A percentile compares a stretch with the other conserved stretches of the same genome.
phyloP scores from a whole-genome alignment of 306 rosid species.

The Fragaria nilgerrensis region DNA sequence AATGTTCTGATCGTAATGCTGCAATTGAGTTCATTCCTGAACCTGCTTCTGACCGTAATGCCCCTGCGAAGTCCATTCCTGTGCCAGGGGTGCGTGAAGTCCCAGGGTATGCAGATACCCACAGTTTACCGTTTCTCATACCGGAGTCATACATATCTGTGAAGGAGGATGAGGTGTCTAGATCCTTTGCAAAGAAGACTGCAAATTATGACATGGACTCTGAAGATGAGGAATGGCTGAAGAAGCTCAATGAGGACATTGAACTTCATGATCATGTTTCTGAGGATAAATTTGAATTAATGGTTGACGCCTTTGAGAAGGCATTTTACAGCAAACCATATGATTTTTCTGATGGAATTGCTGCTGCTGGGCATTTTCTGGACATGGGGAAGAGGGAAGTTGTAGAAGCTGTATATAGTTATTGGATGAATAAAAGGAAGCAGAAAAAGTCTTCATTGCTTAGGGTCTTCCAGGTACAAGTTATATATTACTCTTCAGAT shows the following conservation, averaged over 20 bases:
- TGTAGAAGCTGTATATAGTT: conserved; percentile 48
- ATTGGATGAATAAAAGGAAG: conserved; percentile 73
- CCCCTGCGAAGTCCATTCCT: conserved; percentile 44
- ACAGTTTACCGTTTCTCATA: conserved; percentile 33
- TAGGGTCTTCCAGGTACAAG: conserved; percentile 71
- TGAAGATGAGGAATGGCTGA: conserved; percentile 77
- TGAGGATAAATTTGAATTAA: conserved; percentile 58
- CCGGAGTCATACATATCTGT: conserved; percentile 54
- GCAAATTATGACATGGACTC: conserved; percentile 81
- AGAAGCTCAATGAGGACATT: conserved; percentile 39
- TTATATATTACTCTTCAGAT: conserved; percentile 21
- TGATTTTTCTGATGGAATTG: conserved; percentile 45
- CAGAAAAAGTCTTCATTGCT: conserved; percentile 42
- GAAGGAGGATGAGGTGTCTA: conserved; percentile 53
- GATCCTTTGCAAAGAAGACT: conserved; percentile 49
- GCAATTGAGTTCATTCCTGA: conserved; percentile 18
- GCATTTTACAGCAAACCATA: conserved; percentile 39
- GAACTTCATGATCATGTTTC: conserved; percentile 41
- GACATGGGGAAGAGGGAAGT: conserved; percentile 42
- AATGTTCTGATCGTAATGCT: conserved; percentile 50
- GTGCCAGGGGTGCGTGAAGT: conserved; percentile 68
- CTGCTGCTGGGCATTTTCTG: conserved; percentile 39
- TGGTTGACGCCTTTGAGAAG: conserved; percentile 73
- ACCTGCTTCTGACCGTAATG: conserved; percentile 17
- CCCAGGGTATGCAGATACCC: conserved; percentile 39